Base-by-base conservation (phyloP, 2,329 filamentous ascomycete genomes). In the Xylaria sp. region DNA sequence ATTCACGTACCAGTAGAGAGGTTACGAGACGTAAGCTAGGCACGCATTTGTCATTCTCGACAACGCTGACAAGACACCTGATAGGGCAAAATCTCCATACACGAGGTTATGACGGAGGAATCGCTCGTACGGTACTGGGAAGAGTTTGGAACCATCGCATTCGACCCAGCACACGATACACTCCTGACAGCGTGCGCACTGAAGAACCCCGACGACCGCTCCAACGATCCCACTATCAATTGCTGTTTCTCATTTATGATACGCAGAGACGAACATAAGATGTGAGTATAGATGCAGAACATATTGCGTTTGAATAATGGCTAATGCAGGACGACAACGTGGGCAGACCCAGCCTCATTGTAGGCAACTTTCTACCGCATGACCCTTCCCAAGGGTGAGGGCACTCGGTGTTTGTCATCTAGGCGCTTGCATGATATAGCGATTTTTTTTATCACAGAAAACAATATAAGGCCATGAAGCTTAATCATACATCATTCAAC, bases 241-340 rank as follows among this genome's bases (percentile, higher is more conserved):
- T 99, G 96, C 80, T 98, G 95, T 80, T 99, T 99, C 81, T 98
- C 95, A 0, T 98, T 99, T 79, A 97, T 95, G 66, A 97, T 99
- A 74, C 90, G 94, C 75, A 90, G 95, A 77, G 96, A 99, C 82
- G 93, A 93, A 70, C 93, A 98, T 81, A 97, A 98, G 78, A 93
- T 99, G 96, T 98, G 83, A 87, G 94, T 80, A 50, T 12, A 27
- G 5, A 51, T 10, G 21, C 32, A 55, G 35, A 35, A 5, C 23
- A 16, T 44, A 3, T 21, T 18, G 12, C 9, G n/a, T 16, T 42
- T 60, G 61, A 40, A 63, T 27, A 1, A 55, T 55, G 29, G 47
- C 71, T 72, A 57, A 72, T 82, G 86, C 71, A 84, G 64, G 63
- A 47, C 58, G 60, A 44, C 42, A 42, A 27, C 32, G 27, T 25